Conservation (phyloP, 495 filamentous ascomycete genomes). For the Penicillium fimorum region DNA sequence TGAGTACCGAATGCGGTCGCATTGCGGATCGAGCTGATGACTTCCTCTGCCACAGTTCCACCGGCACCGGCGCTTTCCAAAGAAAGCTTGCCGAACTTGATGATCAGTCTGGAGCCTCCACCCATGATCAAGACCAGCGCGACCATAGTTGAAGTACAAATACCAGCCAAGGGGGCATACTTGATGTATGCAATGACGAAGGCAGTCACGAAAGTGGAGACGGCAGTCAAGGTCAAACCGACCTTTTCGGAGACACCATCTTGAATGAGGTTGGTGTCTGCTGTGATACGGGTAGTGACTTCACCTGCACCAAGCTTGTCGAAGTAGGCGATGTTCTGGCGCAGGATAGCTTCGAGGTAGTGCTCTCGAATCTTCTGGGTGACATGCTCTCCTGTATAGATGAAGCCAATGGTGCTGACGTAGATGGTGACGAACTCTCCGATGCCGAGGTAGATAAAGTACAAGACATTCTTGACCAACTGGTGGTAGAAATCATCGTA, state of each 20-base stretch:
- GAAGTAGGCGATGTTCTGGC: slow-evolving; percentile 91
- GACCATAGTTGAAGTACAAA: slow-evolving; percentile 73
- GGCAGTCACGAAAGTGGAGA: slow-evolving; percentile 80
- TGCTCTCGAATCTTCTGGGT: slow-evolving; percentile 80
- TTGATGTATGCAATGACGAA: slow-evolving; percentile 86
- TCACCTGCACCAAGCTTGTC: slow-evolving; percentile 90
- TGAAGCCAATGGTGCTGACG: slow-evolving; percentile 80
- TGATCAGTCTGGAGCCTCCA: slow-evolving; percentile 64
- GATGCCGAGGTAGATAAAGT: slow-evolving; percentile 88
- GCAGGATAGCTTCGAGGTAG: slow-evolving; percentile 79
- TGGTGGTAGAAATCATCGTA: slow-evolving; percentile 57
- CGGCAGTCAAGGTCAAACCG: slow-evolving; percentile 67
- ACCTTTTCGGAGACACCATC: slow-evolving; percentile 88
- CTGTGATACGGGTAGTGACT: slow-evolving; percentile 88
- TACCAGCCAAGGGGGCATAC: slow-evolving; percentile 80
- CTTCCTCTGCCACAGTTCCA: slow-evolving; percentile 90
- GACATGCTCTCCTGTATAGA: slow-evolving; percentile 90
- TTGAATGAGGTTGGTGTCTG: slow-evolving; percentile 85
- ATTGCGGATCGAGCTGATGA: slow-evolving; percentile 89
- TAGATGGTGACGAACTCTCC: slow-evolving; percentile 82
- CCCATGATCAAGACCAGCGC: slow-evolving; percentile 76
- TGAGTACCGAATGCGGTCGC: slow-evolving; percentile 93
- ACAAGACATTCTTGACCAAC: slow-evolving; percentile 68
- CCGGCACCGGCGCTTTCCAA: slow-evolving; percentile 77
- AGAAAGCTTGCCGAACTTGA: slow-evolving; percentile 74